These are phyloP conservation scores for Blastomyces percursus DNA, from an alignment of 2,329 filamentous ascomycete genomes.

Conservation along the genomic window DNA sequence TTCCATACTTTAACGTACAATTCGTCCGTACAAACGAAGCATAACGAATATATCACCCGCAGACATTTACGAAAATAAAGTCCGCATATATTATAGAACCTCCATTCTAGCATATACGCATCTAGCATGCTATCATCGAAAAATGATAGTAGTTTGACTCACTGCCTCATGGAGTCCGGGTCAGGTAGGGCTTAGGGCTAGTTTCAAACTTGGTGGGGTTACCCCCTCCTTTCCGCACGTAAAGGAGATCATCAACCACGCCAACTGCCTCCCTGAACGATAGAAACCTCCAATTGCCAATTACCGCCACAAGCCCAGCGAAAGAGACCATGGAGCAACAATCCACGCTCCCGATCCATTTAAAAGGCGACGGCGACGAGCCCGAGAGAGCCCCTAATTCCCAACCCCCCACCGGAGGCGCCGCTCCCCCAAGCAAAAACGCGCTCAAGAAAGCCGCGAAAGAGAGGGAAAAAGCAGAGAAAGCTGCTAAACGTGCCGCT, in stretches of 20 bases:
- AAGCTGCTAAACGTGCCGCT: slow-evolving; percentile 59
- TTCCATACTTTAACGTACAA: background rate
- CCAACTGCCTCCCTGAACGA: background rate
- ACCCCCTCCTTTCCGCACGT: background rate
- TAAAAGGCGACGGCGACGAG: slow-evolving; percentile 9
- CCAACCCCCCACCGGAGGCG: slow-evolving; percentile 27
- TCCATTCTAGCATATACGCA: background rate
- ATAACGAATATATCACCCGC: background rate
- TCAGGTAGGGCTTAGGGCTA: slow-evolving; percentile 9
- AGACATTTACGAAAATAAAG: background rate
- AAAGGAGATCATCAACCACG: background rate
- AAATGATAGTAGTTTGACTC: background rate
- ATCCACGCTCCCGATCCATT: slow-evolving; percentile 12
- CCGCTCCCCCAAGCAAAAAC: slow-evolving; percentile 57
- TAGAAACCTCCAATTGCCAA: background rate
- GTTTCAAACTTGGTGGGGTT: slow-evolving; percentile 5
- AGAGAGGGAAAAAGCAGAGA: slow-evolving; percentile 77
- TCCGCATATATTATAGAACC: background rate
- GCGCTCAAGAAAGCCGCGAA: slow-evolving; percentile 79
- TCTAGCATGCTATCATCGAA: background rate
- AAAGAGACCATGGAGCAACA: slow-evolving; percentile 13
- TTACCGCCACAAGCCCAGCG: background rate
- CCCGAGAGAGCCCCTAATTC: slow-evolving; percentile 19
- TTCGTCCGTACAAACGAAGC: background rate
- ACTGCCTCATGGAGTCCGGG: background rate